phyloP scores from a whole-genome alignment of 2,329 filamentous ascomycete genomes.

The Nemania diffusa region DNA sequence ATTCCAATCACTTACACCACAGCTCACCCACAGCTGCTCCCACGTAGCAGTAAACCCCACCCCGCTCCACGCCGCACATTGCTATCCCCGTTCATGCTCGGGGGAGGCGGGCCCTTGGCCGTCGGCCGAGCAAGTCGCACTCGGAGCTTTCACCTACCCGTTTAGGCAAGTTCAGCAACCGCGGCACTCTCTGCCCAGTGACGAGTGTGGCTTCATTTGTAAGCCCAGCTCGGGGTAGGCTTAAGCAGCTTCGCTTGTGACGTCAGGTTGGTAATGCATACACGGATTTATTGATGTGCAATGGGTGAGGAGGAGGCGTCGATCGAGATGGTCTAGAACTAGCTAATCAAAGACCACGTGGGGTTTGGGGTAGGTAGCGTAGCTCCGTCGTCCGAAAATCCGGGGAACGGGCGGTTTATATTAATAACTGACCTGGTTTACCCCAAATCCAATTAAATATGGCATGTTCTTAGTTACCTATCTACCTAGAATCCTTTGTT shows the following conservation, averaged over 20 bases:
- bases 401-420: neutral
- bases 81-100: neutral
- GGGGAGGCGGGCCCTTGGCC: neutral
- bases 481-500: neutral
- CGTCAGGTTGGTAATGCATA: slow-evolving; percentile 1
- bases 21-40: neutral
- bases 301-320: neutral
- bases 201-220: slow-evolving; percentile 5
- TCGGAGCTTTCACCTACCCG: neutral
- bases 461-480: neutral
- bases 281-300: neutral
- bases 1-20: slow-evolving; percentile 4
- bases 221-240: slow-evolving; percentile 1
- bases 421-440: neutral
- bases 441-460: neutral
- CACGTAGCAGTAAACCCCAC: neutral
- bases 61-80: neutral
- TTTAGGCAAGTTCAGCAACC: neutral
- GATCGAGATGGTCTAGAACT: neutral
- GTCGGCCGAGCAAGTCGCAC: slow-evolving; percentile 9
- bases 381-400: neutral
- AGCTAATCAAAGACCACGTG: neutral
- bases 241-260: neutral
- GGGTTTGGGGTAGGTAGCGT: neutral
- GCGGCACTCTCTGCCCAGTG: neutral